Evolutionary conservation across 768 basidiomycete species (phyloP).

Genomic region (Fomitopsis pulvina): DNA sequence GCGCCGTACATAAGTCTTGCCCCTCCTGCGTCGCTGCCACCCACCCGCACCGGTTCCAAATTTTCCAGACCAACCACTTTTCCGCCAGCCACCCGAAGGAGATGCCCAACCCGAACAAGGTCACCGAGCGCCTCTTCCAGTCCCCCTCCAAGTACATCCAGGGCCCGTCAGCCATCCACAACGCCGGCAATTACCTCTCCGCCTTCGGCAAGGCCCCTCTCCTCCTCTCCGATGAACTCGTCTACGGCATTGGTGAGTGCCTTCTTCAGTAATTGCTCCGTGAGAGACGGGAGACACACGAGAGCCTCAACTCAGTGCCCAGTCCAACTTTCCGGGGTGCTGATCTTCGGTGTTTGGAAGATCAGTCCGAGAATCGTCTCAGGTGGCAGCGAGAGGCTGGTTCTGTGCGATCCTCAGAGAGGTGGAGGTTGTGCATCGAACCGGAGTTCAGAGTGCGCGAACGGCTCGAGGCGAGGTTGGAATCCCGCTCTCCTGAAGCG

Average conservation of each 20-base stretch:
- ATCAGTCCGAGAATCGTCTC: too few relatives aligned
- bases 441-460: too few relatives aligned
- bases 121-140: constrained; percentile 25
- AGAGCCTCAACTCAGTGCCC: too few relatives aligned
- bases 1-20: not conserved
- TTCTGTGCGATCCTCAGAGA: too few relatives aligned
- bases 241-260: constrained; percentile 23
- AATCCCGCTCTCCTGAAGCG: too few relatives aligned
- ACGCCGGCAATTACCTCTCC: constrained; percentile 22
- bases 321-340: too few relatives aligned
- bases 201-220: constrained; percentile 20
- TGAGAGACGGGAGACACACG: too few relatives aligned
- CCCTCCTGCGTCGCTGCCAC: constrained; percentile 1
- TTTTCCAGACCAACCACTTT: not conserved
- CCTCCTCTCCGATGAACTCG: constrained; percentile 21
- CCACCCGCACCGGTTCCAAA: not conserved
- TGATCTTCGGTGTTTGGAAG: too few relatives aligned
- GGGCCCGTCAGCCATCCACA: constrained; percentile 25
- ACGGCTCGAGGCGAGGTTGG: too few relatives aligned
- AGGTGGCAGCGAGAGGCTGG: too few relatives aligned
- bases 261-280: too few relatives aligned
- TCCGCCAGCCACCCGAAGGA: not conserved
- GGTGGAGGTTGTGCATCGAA: too few relatives aligned
- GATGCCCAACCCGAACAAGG: constrained; percentile 18
- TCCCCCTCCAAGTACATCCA: constrained; percentile 28